Base-by-base conservation (phyloP, 2,329 filamentous ascomycete genomes). In the Rhexocercosporidium sp. region DNA sequence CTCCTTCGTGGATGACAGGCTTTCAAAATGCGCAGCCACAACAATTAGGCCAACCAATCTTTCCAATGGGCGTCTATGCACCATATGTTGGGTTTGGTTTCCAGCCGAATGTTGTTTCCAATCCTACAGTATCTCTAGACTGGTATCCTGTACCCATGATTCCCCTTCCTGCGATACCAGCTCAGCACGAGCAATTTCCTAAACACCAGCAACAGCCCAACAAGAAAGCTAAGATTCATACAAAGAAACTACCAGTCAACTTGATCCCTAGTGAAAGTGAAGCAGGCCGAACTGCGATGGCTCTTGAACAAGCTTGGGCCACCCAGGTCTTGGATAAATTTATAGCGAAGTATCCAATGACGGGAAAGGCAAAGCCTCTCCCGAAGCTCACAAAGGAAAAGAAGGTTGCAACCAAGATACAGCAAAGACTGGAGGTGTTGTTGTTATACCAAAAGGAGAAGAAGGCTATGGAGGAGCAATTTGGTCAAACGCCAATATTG, bases 341-440 rank as follows among this genome's bases (percentile, higher is more conserved):
- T 47, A 68, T 57, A 3, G 69, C 67, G 31, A 77, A 74, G 37
- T 78, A 76, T 68, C 77, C 77, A 39, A 62, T 73, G 61, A 78
- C 77, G 31, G 77, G 77, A 56, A 71, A 54, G 49, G 20, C 27
- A 22, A 56, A 49, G 22, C 47, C 49, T n/a, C 47, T 60, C 9
- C 56, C 57, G 8, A 59, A 61, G 64, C 44, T 37, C 2, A 27
- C 56, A 25, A 65, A 54, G 9, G 27, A 37, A 46, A 59, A 54
- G 27, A 61, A 59, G n/a, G 25, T 53, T 46, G 64, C 64, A 25
- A 61, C 46, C 49, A 49, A 61, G 25, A 65, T 65, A 37, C 64
- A 65, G 18, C 64, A 65, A n/a, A 51, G 34, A 14, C 29, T 67
- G 18, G 66, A 67, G 49, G 59, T 64, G 14, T 34, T 61, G 37